Conservation (phyloP, 2,329 filamentous ascomycete species). For the Aspergillus nomiae region DNA sequence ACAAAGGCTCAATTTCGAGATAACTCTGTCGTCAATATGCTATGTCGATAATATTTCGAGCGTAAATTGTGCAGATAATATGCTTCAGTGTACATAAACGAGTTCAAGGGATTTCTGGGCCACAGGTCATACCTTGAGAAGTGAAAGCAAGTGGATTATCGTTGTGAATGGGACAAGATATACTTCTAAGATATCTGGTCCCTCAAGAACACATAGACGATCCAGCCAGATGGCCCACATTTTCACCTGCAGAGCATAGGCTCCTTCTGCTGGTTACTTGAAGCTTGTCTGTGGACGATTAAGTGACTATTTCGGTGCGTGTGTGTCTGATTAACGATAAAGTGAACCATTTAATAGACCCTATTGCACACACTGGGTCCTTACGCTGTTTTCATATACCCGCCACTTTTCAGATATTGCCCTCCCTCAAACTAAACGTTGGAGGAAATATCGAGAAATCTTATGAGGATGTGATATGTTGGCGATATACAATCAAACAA, state of each 20-base stretch:
- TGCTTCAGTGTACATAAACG: slow-evolving; percentile 48
- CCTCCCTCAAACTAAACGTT: neutral
- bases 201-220: neutral
- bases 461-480: neutral
- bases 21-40: slow-evolving; percentile 42
- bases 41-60: slow-evolving; percentile 36
- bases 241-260: neutral
- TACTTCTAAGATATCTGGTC: neutral
- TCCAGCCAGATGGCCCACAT: neutral
- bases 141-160: neutral
- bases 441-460: neutral
- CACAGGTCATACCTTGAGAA: slow-evolving; percentile 29
- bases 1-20: slow-evolving; percentile 41
- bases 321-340: neutral
- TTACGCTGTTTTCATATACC: neutral
- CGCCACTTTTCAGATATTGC: neutral
- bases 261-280: neutral
- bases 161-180: neutral
- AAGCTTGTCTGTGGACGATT: neutral
- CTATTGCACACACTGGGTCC: neutral
- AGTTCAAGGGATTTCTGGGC: slow-evolving; percentile 20
- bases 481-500: neutral
- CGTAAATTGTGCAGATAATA: slow-evolving; percentile 43
- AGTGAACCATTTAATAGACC: neutral
- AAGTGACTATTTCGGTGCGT: neutral